Base-by-base conservation (phyloP, 768 basidiomycete species). In the Podaxis sp. region DNA sequence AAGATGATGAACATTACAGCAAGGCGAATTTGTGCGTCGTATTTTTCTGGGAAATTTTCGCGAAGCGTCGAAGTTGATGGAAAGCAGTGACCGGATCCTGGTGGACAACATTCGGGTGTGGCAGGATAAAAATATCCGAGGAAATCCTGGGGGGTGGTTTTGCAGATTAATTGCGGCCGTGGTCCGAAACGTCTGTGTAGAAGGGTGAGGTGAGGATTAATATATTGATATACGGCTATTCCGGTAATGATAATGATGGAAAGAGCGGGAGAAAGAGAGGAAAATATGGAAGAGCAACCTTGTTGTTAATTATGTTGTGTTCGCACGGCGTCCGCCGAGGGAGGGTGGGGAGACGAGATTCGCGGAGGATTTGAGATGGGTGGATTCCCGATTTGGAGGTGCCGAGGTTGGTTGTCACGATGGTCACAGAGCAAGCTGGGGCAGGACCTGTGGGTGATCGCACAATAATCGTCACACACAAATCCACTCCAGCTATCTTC, bases 401-500 rank as follows among this genome's bases (percentile, higher is more conserved):
- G 28, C 40, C 28, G 52, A 44, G 30, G 54, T 28, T 51, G 11
- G 49, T 1, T 22, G 39, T 53, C 38, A 61, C 52, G 24, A 22
- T 15, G 40, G 52, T 51, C 49, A 51, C 49, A 24, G 17, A 28
- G 22, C 9, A 40, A 30, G 17, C 51, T 40, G 52, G 48, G 36
- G 49, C 24, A 60, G 49, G 58, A n/a, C 48, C 48, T 46, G 59
- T 40, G 48, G 7, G 49, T 52, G 59, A 60, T 52, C 36, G 59
- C 51, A 60, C 51, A 60, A 60, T 60, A 52, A 60, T 66, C 64
- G 56, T 65, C 68, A 68, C 65, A 61, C 65, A 64, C 57, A 42
- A 67, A 61, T 66, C 64, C 68, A 66, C 64, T 55, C 49, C 60
- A 49, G 49, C 53, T 56, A 59, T 64, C 63, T 65, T 59, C 65